A percentile compares a stretch with the other conserved stretches of the same genome.
Evolutionary conservation across 768 basidiomycete species (phyloP).

Genomic region (Collybiopsis confluens): DNA sequence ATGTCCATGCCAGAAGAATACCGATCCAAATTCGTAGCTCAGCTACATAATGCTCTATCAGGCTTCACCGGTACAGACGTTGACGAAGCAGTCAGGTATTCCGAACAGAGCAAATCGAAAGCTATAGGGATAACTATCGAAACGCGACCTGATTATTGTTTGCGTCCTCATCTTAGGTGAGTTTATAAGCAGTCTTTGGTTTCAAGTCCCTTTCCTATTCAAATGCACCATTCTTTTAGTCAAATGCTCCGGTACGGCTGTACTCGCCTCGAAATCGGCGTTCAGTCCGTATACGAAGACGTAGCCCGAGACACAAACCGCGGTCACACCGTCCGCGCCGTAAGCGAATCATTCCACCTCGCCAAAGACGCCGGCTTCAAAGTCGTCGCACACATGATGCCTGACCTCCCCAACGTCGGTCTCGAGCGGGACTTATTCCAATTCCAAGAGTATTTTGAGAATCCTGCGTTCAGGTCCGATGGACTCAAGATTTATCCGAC

Average conservation of each 20-base stretch:
- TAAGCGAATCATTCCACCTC: slow-evolving; percentile 95
- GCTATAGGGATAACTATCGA: slow-evolving; percentile 99
- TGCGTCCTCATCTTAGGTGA: slow-evolving; percentile 91
- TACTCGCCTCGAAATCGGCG: slow-evolving; percentile 96
- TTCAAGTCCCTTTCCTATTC: neutral
- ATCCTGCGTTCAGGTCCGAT: slow-evolving; percentile 94
- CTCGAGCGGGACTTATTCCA: slow-evolving; percentile 96
- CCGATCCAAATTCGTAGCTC: slow-evolving; percentile 88
- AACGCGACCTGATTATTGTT: slow-evolving; percentile 96
- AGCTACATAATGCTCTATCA: slow-evolving; percentile 93
- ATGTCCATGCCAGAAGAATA: slow-evolving; percentile 99
- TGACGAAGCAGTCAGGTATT: slow-evolving; percentile 94
- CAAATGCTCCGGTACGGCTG: slow-evolving; percentile 99
- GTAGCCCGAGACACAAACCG: slow-evolving; percentile 98
- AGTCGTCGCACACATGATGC: slow-evolving; percentile 99
- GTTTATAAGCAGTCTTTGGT: slow-evolving; percentile 1
- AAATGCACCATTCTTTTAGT: slow-evolving; percentile 33
- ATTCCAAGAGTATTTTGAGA: slow-evolving; percentile 99
- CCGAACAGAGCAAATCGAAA: slow-evolving; percentile 96
- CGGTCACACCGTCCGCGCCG: slow-evolving; percentile 96
- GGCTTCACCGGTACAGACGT: slow-evolving; percentile 92
- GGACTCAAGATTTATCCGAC: slow-evolving; percentile 99
- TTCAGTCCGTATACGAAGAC: slow-evolving; percentile 99
- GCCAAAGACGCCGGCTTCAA: slow-evolving; percentile 99
- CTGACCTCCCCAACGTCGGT: slow-evolving; percentile 96